Percentiles rank a stretch among this genome's conserved stretches.
Conservation (phyloP, 2,329 filamentous ascomycete genomes). For the Tolypocladium paradoxum region DNA sequence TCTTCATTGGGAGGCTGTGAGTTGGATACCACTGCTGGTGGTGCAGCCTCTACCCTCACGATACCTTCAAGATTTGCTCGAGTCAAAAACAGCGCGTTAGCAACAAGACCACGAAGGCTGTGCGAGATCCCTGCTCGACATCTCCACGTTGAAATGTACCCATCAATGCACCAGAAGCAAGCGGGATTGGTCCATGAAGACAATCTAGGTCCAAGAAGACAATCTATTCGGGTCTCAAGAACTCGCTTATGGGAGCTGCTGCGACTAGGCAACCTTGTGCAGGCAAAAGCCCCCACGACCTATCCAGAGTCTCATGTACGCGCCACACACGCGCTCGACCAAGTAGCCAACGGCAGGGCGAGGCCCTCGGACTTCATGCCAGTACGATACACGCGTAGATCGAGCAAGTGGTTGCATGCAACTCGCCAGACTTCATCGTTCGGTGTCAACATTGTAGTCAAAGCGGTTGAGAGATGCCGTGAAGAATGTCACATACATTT, state of each 20-base stretch:
- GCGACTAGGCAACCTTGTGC: background rate
- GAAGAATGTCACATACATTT: constrained; percentile 6
- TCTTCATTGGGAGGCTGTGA: background rate
- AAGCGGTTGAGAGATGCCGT: background rate
- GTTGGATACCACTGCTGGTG: background rate
- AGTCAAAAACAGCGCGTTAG: background rate
- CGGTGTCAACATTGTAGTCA: constrained; percentile 3
- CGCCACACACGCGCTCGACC: background rate
- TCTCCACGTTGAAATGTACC: background rate
- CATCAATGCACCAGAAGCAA: background rate
- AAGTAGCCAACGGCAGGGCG: background rate
- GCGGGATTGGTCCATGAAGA: background rate
- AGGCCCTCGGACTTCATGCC: background rate
- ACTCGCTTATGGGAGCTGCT: background rate
- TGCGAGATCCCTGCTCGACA: background rate
- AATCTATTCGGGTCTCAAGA: constrained; percentile 1
- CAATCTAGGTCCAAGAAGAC: background rate
- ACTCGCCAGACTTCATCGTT: background rate
- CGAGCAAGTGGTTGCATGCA: background rate
- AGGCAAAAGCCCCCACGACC: background rate
- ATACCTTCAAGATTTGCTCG: background rate
- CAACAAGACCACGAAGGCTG: background rate
- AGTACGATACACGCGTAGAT: background rate
- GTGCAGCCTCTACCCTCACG: background rate
- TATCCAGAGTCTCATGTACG: background rate